Base-by-base conservation (phyloP, 2,329 filamentous ascomycete genomes). In the Ascochyta fabae region DNA sequence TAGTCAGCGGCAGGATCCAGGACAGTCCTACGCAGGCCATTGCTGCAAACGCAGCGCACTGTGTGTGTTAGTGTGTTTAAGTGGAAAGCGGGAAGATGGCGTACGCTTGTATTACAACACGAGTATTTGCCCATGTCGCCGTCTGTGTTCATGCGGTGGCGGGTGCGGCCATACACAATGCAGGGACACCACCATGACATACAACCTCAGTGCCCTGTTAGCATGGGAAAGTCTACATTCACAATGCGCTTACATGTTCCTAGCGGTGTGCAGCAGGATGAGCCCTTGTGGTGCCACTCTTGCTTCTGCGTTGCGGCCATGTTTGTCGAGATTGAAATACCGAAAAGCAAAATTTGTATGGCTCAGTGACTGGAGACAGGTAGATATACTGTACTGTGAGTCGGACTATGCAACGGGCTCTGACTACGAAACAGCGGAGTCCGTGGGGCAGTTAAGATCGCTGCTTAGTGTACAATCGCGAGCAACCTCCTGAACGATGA, bases 181-280 rank as follows among this genome's bases (percentile, higher is more conserved):
- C 72, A 75, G 16, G 71, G 72, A 39, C 68, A 69, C 61, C 64
- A 75, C 62, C 68, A 74, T 24, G 68, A 64, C 9, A 75, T 59
- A 41, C 68, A 64, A 59, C 72, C 71, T 74, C 12, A 6, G 3
- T 13, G 26, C 9, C 4, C 13, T 13, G 49, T 63, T 10, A 65
- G 56, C 29, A n/a, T 7, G 6, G 1, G 13, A 6, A 2, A 3
- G 9, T 10, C 1, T 33, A 2, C 6, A 3, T 16, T 1, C 5
- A 27, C 10, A 33, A 29, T 9, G 10, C 26, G 31, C 68, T 52
- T 58, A 72, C 71, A 73, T 13, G 68, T 69, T 15, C 60, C 59
- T 13, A 74, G 62, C 8, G 71, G 72, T 6, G 59, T 56, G 61
- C 66, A 74, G 60, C 72, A 74, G 19, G 63, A 51, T 38, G 58